Conservation (phyloP, 208 protist species). For the Acanthamoeba castellanii region DNA sequence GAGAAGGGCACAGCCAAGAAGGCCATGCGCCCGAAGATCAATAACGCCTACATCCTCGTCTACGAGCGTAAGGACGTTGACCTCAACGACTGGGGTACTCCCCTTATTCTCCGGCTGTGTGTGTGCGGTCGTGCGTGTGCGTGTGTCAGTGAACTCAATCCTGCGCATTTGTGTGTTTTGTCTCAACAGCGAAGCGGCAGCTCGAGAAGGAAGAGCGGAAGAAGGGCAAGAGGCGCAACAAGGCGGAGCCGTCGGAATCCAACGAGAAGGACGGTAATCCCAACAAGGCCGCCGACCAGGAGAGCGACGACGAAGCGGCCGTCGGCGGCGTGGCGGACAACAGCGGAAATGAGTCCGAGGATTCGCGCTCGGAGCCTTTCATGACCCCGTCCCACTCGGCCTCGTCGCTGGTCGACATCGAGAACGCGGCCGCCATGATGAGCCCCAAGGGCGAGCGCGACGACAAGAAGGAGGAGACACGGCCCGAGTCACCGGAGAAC, state of each 20-base stretch:
- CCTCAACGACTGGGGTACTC: conserved; percentile 31
- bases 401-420: conserved; percentile 40
- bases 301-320: background rate
- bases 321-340: background rate
- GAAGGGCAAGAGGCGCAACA: conserved; percentile 26
- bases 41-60: conserved; percentile 88
- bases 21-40: conserved; percentile 78
- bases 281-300: background rate
- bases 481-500: background rate
- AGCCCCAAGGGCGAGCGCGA: background rate
- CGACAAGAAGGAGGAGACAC: background rate
- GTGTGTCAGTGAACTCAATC: conserved; percentile 13
- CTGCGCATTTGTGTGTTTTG: background rate
- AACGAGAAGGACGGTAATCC: background rate
- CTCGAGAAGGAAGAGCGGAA: conserved; percentile 49
- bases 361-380: conserved; percentile 56
- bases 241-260: background rate
- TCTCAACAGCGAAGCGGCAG: background rate
- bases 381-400: conserved; percentile 57
- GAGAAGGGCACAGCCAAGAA: conserved; percentile 61
- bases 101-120: background rate
- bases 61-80: conserved; percentile 78
- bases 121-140: background rate
- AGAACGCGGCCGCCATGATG: background rate
- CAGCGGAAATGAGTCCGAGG: conserved; percentile 40